Evolutionary conservation across 208 protist species (phyloP).

Genomic region (Blechomonas ayalai): DNA sequence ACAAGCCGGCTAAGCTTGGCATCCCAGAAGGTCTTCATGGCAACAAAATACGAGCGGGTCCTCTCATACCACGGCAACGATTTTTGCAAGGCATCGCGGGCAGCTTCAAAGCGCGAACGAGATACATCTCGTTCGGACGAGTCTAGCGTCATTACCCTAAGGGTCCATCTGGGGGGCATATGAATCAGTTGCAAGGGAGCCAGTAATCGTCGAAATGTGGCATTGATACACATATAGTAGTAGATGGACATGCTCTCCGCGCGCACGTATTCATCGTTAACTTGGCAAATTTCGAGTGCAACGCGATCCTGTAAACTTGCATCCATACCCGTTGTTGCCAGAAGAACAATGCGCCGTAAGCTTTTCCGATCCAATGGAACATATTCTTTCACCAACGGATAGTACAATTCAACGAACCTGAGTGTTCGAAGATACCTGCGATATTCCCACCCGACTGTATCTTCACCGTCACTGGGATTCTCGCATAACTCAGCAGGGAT

Average conservation of each 20-base stretch:
- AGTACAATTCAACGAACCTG: constrained; percentile 67
- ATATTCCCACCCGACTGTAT: constrained; percentile 10
- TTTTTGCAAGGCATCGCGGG: constrained; percentile 19
- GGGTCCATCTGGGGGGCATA: constrained; percentile 1
- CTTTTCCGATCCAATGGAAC: constrained; percentile 31
- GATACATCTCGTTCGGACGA: constrained; percentile 1
- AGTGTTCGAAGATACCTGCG: constrained; percentile 34
- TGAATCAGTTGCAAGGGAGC: constrained; percentile 47
- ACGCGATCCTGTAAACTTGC: constrained; percentile 39
- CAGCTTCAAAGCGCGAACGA: constrained; percentile 16
- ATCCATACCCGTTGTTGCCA: constrained; percentile 38
- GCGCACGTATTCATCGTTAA: constrained; percentile 59
- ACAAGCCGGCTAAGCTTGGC: constrained; percentile 35
- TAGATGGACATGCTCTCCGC: constrained; percentile 57
- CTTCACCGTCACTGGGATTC: constrained; percentile 10
- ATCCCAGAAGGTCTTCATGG: constrained; percentile 51
- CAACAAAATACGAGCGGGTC: constrained; percentile 50
- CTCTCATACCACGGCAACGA: constrained; percentile 42
- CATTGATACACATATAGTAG: constrained; percentile 74
- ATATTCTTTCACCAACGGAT: constrained; percentile 49
- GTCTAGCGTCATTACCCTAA: background rate
- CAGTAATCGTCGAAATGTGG: constrained; percentile 50
- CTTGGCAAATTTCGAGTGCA: constrained; percentile 37
- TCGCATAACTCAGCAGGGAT: constrained; percentile 64
- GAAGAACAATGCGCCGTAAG: constrained; percentile 58